These are phyloP conservation scores for Exophiala viscosa DNA, from an alignment of 2,329 filamentous ascomycete species.

Conservation along the genomic window DNA sequence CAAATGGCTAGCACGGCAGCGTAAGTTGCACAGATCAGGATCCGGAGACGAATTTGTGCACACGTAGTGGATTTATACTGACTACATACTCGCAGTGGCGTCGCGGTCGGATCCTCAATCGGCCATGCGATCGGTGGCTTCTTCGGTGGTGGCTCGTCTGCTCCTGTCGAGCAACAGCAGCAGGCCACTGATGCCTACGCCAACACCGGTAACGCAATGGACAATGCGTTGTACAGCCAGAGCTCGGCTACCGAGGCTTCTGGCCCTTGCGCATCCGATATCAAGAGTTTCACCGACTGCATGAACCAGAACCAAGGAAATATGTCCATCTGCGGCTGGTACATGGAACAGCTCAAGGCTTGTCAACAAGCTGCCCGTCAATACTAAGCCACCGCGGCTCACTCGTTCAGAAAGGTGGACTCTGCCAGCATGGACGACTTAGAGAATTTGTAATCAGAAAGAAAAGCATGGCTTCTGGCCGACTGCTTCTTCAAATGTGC, in stretches of 20 bases:
- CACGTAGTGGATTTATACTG: conserved; percentile 7
- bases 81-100: conserved; percentile 62
- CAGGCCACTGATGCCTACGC: conserved; percentile 52
- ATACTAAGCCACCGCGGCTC: conserved; percentile 47
- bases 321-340: conserved; percentile 96
- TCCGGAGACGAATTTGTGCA: neutral
- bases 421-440: neutral
- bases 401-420: no score
- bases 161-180: conserved; percentile 50
- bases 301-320: conserved; percentile 93
- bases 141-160: conserved; percentile 68
- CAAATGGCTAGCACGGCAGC: conserved; percentile 98
- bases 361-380: conserved; percentile 73
- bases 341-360: conserved; percentile 92
- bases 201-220: conserved; percentile 43
- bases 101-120: conserved; percentile 91
- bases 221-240: conserved; percentile 43
- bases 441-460: neutral
- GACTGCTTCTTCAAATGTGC: neutral
- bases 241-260: conserved; percentile 39
- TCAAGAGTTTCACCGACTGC: conserved; percentile 86
- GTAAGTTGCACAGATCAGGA: conserved; percentile 58
- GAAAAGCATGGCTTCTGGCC: neutral
- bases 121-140: conserved; percentile 89
- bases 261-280: conserved; percentile 71